Base-by-base conservation (phyloP, 202 grass and related monocot genomes). In the Cymbopogon flexuosus region DNA sequence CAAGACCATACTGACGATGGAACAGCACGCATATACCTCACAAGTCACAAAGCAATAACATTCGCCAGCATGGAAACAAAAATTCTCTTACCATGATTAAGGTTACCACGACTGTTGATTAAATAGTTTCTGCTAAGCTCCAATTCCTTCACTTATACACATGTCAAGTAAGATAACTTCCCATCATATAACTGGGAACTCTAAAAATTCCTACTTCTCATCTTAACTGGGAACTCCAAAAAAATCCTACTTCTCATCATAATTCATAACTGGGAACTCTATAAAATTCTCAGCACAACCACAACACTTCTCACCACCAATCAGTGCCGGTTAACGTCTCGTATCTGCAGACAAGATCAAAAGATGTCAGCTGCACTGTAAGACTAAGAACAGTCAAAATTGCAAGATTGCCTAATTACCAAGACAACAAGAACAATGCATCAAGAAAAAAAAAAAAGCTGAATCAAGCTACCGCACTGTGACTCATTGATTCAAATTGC, bases 261-360 rank as follows among this genome's bases (percentile, higher is more conserved):
- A 54, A 19, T 18, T 19, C 49, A 8, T 54, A 54, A 19, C 49
- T 54, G 49, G 49, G 47, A n/a, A 51, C 47, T 51, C 47, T 51
- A 6, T 6, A 16, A n/a, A 51, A 37, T 52, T 63, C 39, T 65
- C 57, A 35, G 54, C 47, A 62, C 13, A 46, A 4, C 16, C 8
- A 62, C 51, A 34, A n/a, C 68, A 70, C 46, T 78, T 52, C 29
- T 62, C 51, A 63, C 6, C 33, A 42, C 3, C 33, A 42, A 29
- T 2, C 27, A 18, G 62, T 16, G 30, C 62, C 2, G 8, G 21
- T 70, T 86, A 61, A 76, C 64, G 22, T 58, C 10, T 52, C 68
- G 39, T 56, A 83, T 75, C 84, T 83, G 63, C 70, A 70, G 22
- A 65, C 18, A 36, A 33, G 54, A 64, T 73, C 10, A 2, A 24